phyloP scores from a whole-genome alignment of 352 stramenopile genomes.

The Phytophthora citrophthora region DNA sequence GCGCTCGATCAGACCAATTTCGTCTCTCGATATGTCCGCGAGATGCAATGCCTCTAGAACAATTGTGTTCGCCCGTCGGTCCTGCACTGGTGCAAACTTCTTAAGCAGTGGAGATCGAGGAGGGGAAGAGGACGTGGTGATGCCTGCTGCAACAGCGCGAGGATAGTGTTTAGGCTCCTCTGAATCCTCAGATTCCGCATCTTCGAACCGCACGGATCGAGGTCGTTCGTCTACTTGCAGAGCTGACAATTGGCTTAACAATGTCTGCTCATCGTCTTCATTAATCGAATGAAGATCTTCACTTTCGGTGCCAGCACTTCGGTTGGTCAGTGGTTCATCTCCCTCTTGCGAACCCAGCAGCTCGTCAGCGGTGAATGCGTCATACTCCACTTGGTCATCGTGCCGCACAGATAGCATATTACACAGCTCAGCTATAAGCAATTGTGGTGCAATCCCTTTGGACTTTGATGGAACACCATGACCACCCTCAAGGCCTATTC shows the following conservation, averaged over 20 bases:
- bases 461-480: too few species aligned
- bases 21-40: slow-evolving; percentile 64
- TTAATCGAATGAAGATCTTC: slow-evolving; percentile 8
- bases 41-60: slow-evolving; percentile 71
- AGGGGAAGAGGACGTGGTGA: slow-evolving; percentile 14
- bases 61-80: slow-evolving; percentile 62
- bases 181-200: slow-evolving; percentile 13
- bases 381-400: slow-evolving; percentile 13
- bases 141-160: slow-evolving; percentile 11
- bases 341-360: slow-evolving; percentile 22
- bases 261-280: slow-evolving; percentile 23
- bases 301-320: slow-evolving; percentile 3
- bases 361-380: slow-evolving; percentile 24
- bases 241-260: slow-evolving; percentile 23
- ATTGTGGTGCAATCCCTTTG: not conserved
- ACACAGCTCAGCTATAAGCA: not conserved
- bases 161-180: slow-evolving; percentile 8
- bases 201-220: slow-evolving; percentile 24
- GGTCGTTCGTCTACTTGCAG: slow-evolving; percentile 4
- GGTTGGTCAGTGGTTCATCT: slow-evolving; percentile 10
- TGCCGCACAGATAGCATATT: slow-evolving; percentile 13
- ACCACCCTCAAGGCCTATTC: slow-evolving; percentile 10
- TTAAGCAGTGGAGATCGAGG: slow-evolving; percentile 57
- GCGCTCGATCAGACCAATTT: slow-evolving; percentile 60
- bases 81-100: slow-evolving; percentile 64